phyloP scores from a whole-genome alignment of 441 rosid genomes.

The Bocquillonia castaneifolia region DNA sequence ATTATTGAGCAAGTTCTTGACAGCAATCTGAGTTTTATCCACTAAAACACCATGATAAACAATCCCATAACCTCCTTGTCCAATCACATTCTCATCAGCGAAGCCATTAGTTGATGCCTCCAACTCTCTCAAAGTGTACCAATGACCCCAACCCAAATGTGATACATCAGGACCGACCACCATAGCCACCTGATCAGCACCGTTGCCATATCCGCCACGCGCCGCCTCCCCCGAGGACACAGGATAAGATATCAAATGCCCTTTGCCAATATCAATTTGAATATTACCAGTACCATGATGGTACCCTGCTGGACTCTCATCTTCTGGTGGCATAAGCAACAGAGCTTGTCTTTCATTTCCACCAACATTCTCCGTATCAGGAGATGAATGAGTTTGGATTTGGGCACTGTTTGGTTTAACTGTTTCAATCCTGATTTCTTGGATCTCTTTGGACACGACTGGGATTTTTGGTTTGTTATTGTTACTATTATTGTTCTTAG shows the following conservation, averaged over 20 bases:
- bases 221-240: slow-evolving; percentile 26
- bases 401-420: slow-evolving; percentile 11
- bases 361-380: slow-evolving; percentile 21
- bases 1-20: slow-evolving; percentile 65
- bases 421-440: slow-evolving; percentile 40
- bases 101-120: slow-evolving; percentile 53
- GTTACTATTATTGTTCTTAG: slow-evolving; percentile 25
- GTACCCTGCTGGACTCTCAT: slow-evolving; percentile 30
- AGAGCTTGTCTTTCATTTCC: slow-evolving; percentile 31
- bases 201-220: slow-evolving; percentile 25
- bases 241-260: slow-evolving; percentile 35
- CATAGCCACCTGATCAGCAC: slow-evolving; percentile 44
- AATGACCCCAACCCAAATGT: slow-evolving; percentile 83
- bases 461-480: slow-evolving; percentile 38
- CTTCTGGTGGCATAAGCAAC: slow-evolving; percentile 36
- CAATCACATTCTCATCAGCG: slow-evolving; percentile 60
- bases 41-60: slow-evolving; percentile 56
- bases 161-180: slow-evolving; percentile 49
- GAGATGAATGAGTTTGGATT: slow-evolving; percentile 20
- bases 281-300: slow-evolving; percentile 27
- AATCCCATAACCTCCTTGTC: slow-evolving; percentile 78
- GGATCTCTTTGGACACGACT: slow-evolving; percentile 51
- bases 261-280: slow-evolving; percentile 48
- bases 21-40: slow-evolving; percentile 46
- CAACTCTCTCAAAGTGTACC: slow-evolving; percentile 81